Percentiles rank a stretch among this genome's conserved stretches.
phyloP scores from a whole-genome alignment of 148 eudicot species.

The Pharnaceum exiguum region DNA sequence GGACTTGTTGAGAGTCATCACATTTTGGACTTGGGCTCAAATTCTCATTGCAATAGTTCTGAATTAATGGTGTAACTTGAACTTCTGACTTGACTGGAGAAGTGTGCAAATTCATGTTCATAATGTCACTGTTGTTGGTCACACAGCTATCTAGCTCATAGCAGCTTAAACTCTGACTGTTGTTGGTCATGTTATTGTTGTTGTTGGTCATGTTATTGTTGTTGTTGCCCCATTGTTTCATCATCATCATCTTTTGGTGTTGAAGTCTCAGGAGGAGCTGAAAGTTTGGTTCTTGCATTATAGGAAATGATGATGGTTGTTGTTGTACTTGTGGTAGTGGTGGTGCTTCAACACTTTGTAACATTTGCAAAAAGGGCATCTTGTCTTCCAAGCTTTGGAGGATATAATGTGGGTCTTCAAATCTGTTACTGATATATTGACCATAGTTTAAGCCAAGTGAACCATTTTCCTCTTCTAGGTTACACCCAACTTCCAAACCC shows the following conservation, averaged over 20 bases:
- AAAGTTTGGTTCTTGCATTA: conserved; percentile 35
- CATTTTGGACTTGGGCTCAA: background rate
- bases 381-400: conserved; percentile 31
- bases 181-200: no score
- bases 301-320: background rate
- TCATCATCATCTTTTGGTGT: conserved; percentile 18
- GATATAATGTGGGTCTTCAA: conserved; percentile 22
- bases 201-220: no score
- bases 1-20: no score
- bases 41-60: background rate
- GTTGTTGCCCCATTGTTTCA: background rate
- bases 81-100: conserved; percentile 24
- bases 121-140: background rate
- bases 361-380: conserved; percentile 45
- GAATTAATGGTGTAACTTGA: background rate
- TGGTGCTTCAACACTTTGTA: conserved; percentile 24
- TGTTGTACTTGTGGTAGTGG: background rate
- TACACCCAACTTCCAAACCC: conserved; percentile 28
- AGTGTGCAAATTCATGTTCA: conserved; percentile 12
- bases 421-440: conserved; percentile 21
- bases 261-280: conserved; percentile 34
- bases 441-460: conserved; percentile 7
- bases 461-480: conserved; percentile 25
- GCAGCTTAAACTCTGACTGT: conserved; percentile 4
- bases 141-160: conserved; percentile 27